These are phyloP conservation scores for Colletotrichum costaricense DNA, from an alignment of 2,329 filamentous ascomycete species.

Conservation along the genomic window DNA sequence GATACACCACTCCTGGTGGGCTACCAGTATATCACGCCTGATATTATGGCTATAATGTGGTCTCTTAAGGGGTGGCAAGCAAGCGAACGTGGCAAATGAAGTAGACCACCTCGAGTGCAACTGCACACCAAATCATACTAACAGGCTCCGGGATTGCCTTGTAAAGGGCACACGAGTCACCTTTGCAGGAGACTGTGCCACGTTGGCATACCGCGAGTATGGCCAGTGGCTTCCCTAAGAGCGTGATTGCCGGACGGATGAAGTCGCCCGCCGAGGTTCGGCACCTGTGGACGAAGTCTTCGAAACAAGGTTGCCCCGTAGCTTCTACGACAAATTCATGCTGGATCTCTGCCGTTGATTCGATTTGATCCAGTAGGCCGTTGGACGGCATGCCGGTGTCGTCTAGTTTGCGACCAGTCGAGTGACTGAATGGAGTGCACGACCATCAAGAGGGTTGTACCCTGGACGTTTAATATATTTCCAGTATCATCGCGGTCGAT, in stretches of 20 bases:
- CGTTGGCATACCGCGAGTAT: background rate
- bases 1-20: conserved; percentile 8
- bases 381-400: background rate
- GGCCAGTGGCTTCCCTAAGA: background rate
- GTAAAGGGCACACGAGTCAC: background rate
- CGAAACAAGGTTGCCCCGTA: background rate
- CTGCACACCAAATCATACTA: background rate
- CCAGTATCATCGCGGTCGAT: background rate
- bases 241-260: background rate
- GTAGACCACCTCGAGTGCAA: background rate
- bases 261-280: background rate
- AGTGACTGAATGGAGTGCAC: background rate
- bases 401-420: background rate
- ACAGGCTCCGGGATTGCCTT: background rate
- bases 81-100: conserved; percentile 27
- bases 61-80: conserved; percentile 12
- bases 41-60: conserved; percentile 20
- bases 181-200: conserved; percentile 6
- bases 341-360: background rate
- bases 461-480: background rate
- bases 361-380: background rate
- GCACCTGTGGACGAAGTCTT: background rate
- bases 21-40: conserved; percentile 27
- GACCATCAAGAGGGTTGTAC: background rate
- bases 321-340: background rate